Evolutionary conservation across 139 green algal species (phyloP).

Genomic region (Chlorella sp.): DNA sequence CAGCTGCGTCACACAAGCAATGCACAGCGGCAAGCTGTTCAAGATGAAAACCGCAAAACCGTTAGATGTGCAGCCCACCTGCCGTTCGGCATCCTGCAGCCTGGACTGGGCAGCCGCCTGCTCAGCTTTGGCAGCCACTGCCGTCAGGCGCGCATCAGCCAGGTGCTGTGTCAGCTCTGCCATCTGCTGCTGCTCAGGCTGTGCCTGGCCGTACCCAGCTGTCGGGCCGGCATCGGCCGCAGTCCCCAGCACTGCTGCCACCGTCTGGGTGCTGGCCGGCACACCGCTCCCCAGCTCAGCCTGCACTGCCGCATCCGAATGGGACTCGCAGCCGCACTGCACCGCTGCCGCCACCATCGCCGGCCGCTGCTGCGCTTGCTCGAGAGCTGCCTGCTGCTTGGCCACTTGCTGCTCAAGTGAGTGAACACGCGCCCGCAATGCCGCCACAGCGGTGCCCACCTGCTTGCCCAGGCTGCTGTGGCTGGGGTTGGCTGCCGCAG

Average conservation of each 20-base stretch:
- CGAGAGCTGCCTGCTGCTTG: neutral
- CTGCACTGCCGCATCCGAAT: neutral
- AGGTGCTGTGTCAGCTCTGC: conserved; percentile 75
- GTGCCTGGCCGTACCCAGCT: neutral
- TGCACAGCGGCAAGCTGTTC: no score
- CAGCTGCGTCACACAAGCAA: no score
- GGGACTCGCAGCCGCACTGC: neutral
- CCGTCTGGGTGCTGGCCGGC: conserved; percentile 3
- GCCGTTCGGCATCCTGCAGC: conserved; percentile 9
- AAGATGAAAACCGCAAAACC: no score
- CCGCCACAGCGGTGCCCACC: neutral
- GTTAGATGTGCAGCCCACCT: conserved; percentile 25
- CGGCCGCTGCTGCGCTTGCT: neutral
- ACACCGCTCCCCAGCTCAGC: neutral
- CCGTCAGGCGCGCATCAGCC: conserved; percentile 40
- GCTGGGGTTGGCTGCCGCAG: neutral
- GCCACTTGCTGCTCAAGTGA: neutral
- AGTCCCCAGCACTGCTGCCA: neutral
- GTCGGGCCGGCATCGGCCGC: neutral
- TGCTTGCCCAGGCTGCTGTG: neutral
- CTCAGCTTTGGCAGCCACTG: conserved; percentile 7
- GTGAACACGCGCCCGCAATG: neutral
- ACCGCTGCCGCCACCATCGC: neutral
- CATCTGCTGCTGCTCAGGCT: conserved; percentile 55
- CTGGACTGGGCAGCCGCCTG: neutral